Evolutionary conservation across 1,284 basidiomycete genomes (phyloP).

Genomic region (Volvariella volvacea): DNA sequence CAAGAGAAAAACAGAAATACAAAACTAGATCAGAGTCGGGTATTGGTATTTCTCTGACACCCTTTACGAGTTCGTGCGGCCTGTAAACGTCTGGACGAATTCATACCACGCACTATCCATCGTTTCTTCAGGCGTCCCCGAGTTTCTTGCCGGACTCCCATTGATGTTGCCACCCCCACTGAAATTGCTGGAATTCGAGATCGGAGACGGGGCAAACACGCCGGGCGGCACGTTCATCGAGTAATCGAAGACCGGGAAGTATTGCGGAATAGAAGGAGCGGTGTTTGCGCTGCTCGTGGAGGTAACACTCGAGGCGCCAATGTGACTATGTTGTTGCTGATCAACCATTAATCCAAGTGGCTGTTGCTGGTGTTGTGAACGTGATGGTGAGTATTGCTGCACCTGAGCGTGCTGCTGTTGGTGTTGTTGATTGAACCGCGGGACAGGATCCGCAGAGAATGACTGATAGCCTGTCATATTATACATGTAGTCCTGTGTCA

Average conservation of each 20-base stretch:
- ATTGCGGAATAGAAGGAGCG: conserved; percentile 45
- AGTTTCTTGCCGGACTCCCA: conserved; percentile 21
- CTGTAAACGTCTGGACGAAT: conserved; percentile 31
- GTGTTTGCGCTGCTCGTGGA: conserved; percentile 12
- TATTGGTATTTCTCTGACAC: too few species aligned
- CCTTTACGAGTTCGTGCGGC: too few species aligned
- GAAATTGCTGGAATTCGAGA: too few species aligned
- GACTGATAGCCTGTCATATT: too few species aligned
- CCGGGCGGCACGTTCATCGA: conserved; percentile 18
- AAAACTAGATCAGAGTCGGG: too few species aligned
- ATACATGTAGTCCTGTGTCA: too few species aligned
- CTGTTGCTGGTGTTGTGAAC: conserved; percentile 9
- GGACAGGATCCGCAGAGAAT: too few species aligned
- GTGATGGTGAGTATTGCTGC: conserved; percentile 13
- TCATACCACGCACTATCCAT: conserved; percentile 56
- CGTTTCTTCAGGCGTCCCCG: conserved; percentile 50
- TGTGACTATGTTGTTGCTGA: conserved; percentile 5
- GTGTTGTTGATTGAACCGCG: not conserved
- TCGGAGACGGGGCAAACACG: conserved; percentile 30
- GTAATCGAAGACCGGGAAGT: conserved; percentile 76
- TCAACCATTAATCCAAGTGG: conserved; percentile 1
- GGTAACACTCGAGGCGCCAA: conserved; percentile 10
- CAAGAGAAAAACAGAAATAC: too few species aligned
- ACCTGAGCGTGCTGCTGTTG: conserved; percentile 4
- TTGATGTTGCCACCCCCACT: conserved; percentile 20